Evolutionary conservation across 1,139 yeast species (phyloP).

Genomic region (Yamadazyma sp.): DNA sequence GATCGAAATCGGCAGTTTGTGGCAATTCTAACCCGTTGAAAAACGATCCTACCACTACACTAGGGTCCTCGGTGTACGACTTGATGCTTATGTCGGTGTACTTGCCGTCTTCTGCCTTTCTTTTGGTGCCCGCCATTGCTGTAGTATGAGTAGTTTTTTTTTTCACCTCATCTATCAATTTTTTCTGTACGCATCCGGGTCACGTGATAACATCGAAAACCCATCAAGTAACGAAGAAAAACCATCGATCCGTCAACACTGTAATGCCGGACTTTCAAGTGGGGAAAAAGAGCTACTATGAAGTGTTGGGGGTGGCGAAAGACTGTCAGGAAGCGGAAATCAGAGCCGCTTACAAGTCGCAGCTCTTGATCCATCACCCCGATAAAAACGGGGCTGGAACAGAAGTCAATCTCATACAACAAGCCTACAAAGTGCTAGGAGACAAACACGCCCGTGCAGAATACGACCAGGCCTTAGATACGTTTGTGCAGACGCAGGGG

Average conservation of each 20-base stretch:
- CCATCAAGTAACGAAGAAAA: too few species aligned
- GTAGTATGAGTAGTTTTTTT: slow-evolving; percentile 3
- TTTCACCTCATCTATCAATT: slow-evolving; percentile 8
- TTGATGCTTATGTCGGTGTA: slow-evolving; percentile 20
- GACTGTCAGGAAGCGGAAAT: slow-evolving; percentile 43
- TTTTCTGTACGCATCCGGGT: neutral
- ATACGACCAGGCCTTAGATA: slow-evolving; percentile 50
- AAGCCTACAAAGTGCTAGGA: slow-evolving; percentile 58
- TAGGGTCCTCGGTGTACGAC: slow-evolving; percentile 32
- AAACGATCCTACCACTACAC: slow-evolving; percentile 53
- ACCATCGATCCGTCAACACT: too few species aligned
- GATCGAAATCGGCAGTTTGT: slow-evolving; percentile 56
- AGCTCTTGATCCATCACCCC: slow-evolving; percentile 69
- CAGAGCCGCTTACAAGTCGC: slow-evolving; percentile 59
- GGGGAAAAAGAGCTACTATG: slow-evolving; percentile 40
- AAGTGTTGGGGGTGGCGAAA: slow-evolving; percentile 48
- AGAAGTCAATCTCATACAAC: slow-evolving; percentile 40
- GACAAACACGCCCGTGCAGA: slow-evolving; percentile 36
- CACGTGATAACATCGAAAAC: slow-evolving; percentile 1
- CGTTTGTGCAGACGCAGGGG: slow-evolving; percentile 46
- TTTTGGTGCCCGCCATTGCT: slow-evolving; percentile 22
- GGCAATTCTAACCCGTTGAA: slow-evolving; percentile 77
- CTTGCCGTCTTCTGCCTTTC: slow-evolving; percentile 19
- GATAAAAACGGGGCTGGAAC: slow-evolving; percentile 47
- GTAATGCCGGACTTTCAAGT: slow-evolving; percentile 3